A percentile compares a stretch with the other conserved stretches of the same genome.
Evolutionary conservation across 345 rosid species (phyloP).

Genomic region (Microthlaspi erraticum): DNA sequence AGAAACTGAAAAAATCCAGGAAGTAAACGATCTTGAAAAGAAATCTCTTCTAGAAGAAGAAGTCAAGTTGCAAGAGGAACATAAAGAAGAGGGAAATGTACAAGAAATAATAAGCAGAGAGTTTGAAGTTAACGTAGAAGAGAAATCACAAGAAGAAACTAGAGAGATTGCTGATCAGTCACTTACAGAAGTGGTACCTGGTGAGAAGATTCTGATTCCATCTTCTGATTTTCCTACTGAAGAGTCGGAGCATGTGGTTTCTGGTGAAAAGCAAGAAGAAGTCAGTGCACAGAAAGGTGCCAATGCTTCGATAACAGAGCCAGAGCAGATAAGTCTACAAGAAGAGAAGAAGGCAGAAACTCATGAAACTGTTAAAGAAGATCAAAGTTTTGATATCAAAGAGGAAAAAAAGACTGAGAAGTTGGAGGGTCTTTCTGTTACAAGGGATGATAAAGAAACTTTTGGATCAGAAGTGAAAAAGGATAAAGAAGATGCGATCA

Average conservation of each 20-base stretch:
- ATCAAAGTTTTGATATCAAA: conserved; percentile 22
- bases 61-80: conserved; percentile 20
- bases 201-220: conserved; percentile 40
- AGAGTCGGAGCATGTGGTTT: conserved; percentile 29
- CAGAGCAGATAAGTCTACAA: conserved; percentile 21
- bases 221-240: conserved; percentile 28
- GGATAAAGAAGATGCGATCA: conserved; percentile 22
- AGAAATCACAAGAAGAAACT: conserved; percentile 26
- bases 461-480: conserved; percentile 9
- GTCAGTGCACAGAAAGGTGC: not conserved
- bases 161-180: conserved; percentile 31
- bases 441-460: not conserved
- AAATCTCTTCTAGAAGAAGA: conserved; percentile 7
- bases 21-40: not conserved
- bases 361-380: conserved; percentile 28
- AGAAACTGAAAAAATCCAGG: conserved; percentile 5
- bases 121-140: not conserved
- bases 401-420: conserved; percentile 36
- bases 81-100: conserved; percentile 20
- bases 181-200: conserved; percentile 36
- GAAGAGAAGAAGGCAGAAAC: conserved; percentile 39
- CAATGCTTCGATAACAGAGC: conserved; percentile 9
- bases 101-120: conserved; percentile 17
- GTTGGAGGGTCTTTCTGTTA: not conserved
- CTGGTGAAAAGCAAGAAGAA: conserved; percentile 36